Conservation (phyloP, 2,329 filamentous ascomycete species). For the Nigrospora sphaerica region DNA sequence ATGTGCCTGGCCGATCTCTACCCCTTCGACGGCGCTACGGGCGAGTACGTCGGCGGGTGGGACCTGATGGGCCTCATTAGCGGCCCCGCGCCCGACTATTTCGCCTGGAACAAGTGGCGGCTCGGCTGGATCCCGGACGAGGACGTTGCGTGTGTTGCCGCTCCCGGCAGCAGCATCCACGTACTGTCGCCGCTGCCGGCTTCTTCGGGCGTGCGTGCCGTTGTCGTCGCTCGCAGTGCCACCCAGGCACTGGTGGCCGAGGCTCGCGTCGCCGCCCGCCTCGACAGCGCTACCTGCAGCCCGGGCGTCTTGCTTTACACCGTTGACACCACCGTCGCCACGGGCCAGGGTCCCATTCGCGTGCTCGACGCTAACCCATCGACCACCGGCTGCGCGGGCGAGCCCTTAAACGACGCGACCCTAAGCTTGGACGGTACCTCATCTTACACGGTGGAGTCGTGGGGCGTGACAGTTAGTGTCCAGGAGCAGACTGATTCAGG, state of each 20-base stretch:
- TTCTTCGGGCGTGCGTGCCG: conserved; percentile 14
- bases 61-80: conserved; percentile 27
- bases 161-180: conserved; percentile 17
- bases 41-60: conserved; percentile 27
- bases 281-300: conserved; percentile 19
- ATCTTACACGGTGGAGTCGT: conserved; percentile 12
- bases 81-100: conserved; percentile 26
- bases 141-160: conserved; percentile 23
- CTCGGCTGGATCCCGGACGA: conserved; percentile 27
- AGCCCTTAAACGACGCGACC: conserved; percentile 24
- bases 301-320: conserved; percentile 28
- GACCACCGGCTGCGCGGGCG: conserved; percentile 18
- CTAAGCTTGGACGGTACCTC: conserved; percentile 12
- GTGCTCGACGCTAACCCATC: conserved; percentile 24
- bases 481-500: conserved; percentile 7
- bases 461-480: conserved; percentile 16
- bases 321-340: conserved; percentile 17
- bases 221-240: conserved; percentile 17
- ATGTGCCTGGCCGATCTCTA: conserved; percentile 31
- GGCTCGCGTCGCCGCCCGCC: conserved; percentile 14
- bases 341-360: conserved; percentile 21
- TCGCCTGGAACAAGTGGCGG: conserved; percentile 31
- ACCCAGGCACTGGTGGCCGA: conserved; percentile 23
- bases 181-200: conserved; percentile 14
- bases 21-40: conserved; percentile 16